These are phyloP conservation scores for Venturia nashicola DNA, from an alignment of 2,329 filamentous ascomycete species.

Conservation along the genomic window DNA sequence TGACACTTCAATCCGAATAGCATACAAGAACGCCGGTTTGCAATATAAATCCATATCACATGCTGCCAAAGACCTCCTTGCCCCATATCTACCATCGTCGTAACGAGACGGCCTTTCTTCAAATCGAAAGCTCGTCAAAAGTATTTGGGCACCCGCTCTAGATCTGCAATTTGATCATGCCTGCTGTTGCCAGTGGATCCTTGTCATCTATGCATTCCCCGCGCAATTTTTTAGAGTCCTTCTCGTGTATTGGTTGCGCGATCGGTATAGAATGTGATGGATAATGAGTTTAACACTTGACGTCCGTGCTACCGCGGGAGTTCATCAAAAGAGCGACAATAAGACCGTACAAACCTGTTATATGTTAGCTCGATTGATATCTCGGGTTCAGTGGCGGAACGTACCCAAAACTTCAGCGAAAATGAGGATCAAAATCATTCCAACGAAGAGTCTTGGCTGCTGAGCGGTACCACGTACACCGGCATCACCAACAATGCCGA, in stretches of 20 bases:
- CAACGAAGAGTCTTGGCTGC: constrained; percentile 79
- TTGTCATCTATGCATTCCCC: background rate
- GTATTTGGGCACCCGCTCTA: background rate
- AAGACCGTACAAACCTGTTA: constrained; percentile 86
- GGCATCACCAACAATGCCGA: constrained; percentile 56
- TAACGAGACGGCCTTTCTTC: background rate
- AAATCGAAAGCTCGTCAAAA: background rate
- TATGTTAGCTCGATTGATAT: constrained; percentile 14
- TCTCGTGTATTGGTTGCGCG: background rate
- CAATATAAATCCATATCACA: background rate
- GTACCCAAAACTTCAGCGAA: constrained; percentile 96
- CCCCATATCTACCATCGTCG: background rate
- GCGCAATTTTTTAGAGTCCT: background rate
- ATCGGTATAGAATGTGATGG: background rate
- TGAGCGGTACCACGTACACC: constrained; percentile 80
- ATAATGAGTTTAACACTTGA: constrained; percentile 4
- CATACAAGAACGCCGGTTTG: constrained; percentile 1
- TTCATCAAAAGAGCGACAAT: constrained; percentile 99
- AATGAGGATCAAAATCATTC: constrained; percentile 99
- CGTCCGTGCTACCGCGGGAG: constrained; percentile 49
- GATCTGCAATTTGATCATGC: background rate
- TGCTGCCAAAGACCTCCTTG: background rate
- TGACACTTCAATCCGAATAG: constrained; percentile 1
- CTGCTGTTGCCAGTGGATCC: background rate
- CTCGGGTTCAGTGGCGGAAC: constrained; percentile 22